Conservation (phyloP, 495 filamentous ascomycete genomes). For the Daldinia vernicosa region DNA sequence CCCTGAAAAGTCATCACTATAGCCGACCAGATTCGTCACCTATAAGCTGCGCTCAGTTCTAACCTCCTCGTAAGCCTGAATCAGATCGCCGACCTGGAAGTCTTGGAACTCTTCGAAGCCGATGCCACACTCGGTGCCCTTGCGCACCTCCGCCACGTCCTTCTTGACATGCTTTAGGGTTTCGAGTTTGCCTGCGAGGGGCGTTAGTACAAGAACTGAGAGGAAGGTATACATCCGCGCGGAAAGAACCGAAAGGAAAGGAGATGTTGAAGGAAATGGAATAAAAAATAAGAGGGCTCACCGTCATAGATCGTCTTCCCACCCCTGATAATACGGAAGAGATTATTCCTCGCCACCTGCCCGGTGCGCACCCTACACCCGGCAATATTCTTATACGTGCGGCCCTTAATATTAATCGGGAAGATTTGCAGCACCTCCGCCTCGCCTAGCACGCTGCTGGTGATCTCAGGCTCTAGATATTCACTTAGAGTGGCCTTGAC, state of each 20-base stretch:
- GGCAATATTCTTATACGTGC: conserved; percentile 75
- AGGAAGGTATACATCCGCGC: background rate
- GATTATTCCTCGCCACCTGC: conserved; percentile 64
- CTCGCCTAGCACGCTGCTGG: conserved; percentile 79
- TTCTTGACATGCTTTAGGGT: conserved; percentile 94
- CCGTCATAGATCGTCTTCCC: conserved; percentile 80
- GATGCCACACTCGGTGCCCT: conserved; percentile 92
- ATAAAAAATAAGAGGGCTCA: conserved; percentile 53
- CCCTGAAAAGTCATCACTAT: too few relatives aligned
- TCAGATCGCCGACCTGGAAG: conserved; percentile 80
- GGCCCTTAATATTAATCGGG: conserved; percentile 78
- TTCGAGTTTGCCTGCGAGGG: conserved; percentile 68
- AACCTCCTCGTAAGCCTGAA: conserved; percentile 87
- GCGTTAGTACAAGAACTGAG: conserved; percentile 15
- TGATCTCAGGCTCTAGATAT: conserved; percentile 70
- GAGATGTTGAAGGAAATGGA: background rate
- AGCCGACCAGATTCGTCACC: background rate
- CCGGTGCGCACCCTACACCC: conserved; percentile 91
- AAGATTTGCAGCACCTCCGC: conserved; percentile 87
- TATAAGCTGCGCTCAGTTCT: conserved; percentile 75
- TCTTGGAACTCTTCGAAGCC: conserved; percentile 80
- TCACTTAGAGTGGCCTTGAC: conserved; percentile 74
- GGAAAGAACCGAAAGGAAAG: conserved; percentile 1
- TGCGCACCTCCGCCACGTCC: conserved; percentile 85
- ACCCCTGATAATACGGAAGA: conserved; percentile 75